phyloP scores from a whole-genome alignment of 129 eudicot species.

The Heracleum sosnowskyi region DNA sequence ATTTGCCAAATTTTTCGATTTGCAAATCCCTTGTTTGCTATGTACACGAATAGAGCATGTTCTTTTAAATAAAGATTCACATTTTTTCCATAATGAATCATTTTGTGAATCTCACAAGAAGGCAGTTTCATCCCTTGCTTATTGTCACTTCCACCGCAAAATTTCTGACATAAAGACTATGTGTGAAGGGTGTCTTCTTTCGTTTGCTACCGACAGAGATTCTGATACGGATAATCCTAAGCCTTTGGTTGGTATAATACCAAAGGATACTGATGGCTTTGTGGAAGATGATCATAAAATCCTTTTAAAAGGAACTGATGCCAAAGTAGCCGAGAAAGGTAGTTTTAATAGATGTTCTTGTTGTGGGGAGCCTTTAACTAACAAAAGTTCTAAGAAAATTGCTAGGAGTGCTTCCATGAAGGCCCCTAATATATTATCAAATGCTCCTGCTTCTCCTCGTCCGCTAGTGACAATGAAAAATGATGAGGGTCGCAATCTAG shows the following conservation, averaged over 20 bases:
- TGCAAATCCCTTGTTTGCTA: conserved; percentile 70
- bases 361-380: conserved; percentile 66
- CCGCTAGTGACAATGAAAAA: conserved; percentile 32
- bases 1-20: conserved; percentile 53
- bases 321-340: not conserved
- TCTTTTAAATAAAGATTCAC: conserved; percentile 27
- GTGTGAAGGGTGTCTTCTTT: conserved; percentile 89
- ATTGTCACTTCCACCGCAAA: conserved; percentile 69
- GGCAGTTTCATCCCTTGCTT: conserved; percentile 79
- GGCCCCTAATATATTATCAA: conserved; percentile 10
- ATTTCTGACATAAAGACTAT: conserved; percentile 61
- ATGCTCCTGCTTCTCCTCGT: conserved; percentile 34
- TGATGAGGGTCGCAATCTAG: conserved; percentile 40
- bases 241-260: conserved; percentile 37
- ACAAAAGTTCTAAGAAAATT: conserved; percentile 25
- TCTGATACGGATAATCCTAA: conserved; percentile 31
- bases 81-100: conserved; percentile 52
- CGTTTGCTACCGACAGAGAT: conserved; percentile 65
- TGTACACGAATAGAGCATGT: conserved; percentile 79
- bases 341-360: conserved; percentile 45
- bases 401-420: conserved; percentile 21
- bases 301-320: conserved; percentile 31
- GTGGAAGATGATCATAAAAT: conserved; percentile 34
- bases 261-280: conserved; percentile 32
- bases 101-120: conserved; percentile 77